Conservation (phyloP, 2,329 filamentous ascomycete species). For the Septoria linicola region DNA sequence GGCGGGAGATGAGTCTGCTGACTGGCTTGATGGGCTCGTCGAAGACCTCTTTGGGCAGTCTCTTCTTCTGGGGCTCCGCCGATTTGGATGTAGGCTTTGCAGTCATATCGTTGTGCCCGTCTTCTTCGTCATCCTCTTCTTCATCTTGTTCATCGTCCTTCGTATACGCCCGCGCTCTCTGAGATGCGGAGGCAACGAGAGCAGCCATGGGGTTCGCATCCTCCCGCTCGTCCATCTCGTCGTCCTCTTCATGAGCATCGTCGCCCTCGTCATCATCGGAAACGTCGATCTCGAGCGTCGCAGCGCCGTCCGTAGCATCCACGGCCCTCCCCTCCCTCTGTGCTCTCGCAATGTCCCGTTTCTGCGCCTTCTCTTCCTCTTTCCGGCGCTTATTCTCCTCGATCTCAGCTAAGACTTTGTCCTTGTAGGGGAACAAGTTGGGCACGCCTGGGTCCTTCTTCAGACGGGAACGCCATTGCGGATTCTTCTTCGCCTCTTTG, state of each 20-base stretch:
- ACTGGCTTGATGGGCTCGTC: constrained; percentile 89
- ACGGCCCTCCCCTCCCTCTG: constrained; percentile 40
- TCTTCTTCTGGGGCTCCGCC: constrained; percentile 55
- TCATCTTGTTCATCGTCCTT: constrained; percentile 60
- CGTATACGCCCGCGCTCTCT: constrained; percentile 68
- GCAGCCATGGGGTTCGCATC: constrained; percentile 86
- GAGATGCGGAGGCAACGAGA: constrained; percentile 78
- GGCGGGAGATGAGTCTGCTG: constrained; percentile 74
- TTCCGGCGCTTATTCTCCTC: constrained; percentile 82
- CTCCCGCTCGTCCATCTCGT: constrained; percentile 61
- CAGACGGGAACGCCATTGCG: constrained; percentile 89
- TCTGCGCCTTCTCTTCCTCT: constrained; percentile 71
- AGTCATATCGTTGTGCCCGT: constrained; percentile 25
- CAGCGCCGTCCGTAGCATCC: constrained; percentile 51
- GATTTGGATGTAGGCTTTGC: constrained; percentile 6
- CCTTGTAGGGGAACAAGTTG: constrained; percentile 96
- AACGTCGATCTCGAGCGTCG: background rate
- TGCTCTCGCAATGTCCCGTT: constrained; percentile 65
- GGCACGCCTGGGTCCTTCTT: constrained; percentile 99
- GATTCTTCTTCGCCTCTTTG: constrained; percentile 92
- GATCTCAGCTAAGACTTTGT: constrained; percentile 89
- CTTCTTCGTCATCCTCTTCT: constrained; percentile 52
- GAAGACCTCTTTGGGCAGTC: constrained; percentile 90
- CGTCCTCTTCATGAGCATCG: no score
- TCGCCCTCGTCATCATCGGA: no score